phyloP scores from a whole-genome alignment of 352 stramenopile genomes.

The Phytophthora macrochlamydospora region DNA sequence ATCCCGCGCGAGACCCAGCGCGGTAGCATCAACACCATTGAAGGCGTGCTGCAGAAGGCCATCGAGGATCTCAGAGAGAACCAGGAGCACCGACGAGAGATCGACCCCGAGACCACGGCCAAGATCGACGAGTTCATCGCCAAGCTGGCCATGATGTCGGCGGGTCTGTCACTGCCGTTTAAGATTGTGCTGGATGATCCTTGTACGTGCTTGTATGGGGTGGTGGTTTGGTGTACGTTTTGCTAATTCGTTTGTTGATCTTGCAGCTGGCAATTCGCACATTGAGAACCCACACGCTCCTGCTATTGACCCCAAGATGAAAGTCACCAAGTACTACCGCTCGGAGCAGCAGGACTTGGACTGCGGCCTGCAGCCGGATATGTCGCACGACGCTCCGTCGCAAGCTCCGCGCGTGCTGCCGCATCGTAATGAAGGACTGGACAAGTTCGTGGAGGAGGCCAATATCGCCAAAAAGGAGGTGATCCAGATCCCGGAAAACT shows the following conservation, averaged over 20 bases:
- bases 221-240: too few relatives aligned
- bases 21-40: slow-evolving; percentile 90
- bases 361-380: slow-evolving; percentile 76
- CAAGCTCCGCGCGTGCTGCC: slow-evolving; percentile 52
- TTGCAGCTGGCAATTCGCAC: slow-evolving; percentile 83
- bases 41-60: slow-evolving; percentile 69
- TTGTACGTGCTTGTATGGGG: slow-evolving; percentile 6
- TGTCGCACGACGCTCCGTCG: slow-evolving; percentile 53
- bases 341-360: slow-evolving; percentile 75
- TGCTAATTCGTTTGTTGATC: background rate
- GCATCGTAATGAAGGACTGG: slow-evolving; percentile 72
- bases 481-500: slow-evolving; percentile 85
- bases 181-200: slow-evolving; percentile 89
- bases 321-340: slow-evolving; percentile 74
- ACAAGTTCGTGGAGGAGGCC: slow-evolving; percentile 61
- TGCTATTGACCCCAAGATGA: slow-evolving; percentile 75
- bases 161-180: slow-evolving; percentile 79
- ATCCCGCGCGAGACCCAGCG: slow-evolving; percentile 88
- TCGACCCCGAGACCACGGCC: slow-evolving; percentile 72
- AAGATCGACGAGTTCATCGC: slow-evolving; percentile 87
- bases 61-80: slow-evolving; percentile 74
- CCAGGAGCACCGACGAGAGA: slow-evolving; percentile 83
- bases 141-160: slow-evolving; percentile 67
- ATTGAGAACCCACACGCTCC: slow-evolving; percentile 90
- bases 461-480: slow-evolving; percentile 81